phyloP scores from a whole-genome alignment of 257 asterid species.

The Coffea canephora region DNA sequence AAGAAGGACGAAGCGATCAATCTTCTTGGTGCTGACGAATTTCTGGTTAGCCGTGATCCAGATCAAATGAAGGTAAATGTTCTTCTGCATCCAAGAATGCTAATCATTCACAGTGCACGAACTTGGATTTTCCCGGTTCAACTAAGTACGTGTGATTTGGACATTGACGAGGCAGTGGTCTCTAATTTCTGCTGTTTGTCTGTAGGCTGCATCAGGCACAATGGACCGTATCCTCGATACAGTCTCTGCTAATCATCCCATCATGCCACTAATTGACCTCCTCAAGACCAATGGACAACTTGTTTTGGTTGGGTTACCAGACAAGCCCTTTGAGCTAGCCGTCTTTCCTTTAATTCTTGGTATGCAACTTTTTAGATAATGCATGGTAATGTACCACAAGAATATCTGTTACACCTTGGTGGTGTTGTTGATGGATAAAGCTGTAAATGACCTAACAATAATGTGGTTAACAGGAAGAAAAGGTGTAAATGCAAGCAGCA shows the following conservation, averaged over 20 bases:
- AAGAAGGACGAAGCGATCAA: constrained; percentile 18
- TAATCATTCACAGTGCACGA: too few species aligned
- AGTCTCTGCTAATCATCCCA: constrained; percentile 43
- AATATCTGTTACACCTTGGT: too few species aligned
- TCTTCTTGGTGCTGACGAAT: constrained; percentile 19
- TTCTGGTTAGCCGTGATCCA: constrained; percentile 14
- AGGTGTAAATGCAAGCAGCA: background rate
- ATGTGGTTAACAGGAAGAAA: constrained; percentile 5
- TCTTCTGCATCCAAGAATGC: too few species aligned
- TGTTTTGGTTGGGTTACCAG: constrained; percentile 43
- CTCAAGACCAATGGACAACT: constrained; percentile 48
- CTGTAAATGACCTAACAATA: constrained; percentile 10
- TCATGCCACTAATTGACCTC: constrained; percentile 36
- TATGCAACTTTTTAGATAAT: background rate
- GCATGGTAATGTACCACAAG: too few species aligned
- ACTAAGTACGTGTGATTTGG: too few species aligned
- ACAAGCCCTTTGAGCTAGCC: constrained; percentile 39
- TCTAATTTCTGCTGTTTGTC: too few species aligned
- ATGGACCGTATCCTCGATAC: constrained; percentile 51
- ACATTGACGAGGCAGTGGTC: too few species aligned
- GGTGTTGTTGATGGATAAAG: too few species aligned
- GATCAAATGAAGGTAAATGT: constrained; percentile 15
- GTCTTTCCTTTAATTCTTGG: constrained; percentile 37
- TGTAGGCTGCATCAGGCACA: constrained; percentile 47
- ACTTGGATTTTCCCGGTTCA: too few species aligned